phyloP scores from a whole-genome alignment of 1,284 basidiomycete genomes.

The Schizophyllum amplum region DNA sequence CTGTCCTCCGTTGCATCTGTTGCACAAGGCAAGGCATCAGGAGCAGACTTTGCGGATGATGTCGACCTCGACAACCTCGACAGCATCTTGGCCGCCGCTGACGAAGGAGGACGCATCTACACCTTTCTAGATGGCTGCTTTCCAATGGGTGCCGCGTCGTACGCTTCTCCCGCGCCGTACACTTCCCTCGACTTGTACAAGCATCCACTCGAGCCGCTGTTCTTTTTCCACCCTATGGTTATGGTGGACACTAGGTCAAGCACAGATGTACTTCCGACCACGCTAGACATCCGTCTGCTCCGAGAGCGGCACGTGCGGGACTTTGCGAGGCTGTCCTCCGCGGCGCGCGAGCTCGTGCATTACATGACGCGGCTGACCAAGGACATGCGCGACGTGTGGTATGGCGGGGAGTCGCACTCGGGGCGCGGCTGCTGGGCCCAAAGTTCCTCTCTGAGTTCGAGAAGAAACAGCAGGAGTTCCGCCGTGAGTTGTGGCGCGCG shows the following conservation, averaged over 20 bases:
- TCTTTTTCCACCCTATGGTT: constrained; percentile 38
- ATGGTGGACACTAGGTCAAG: constrained; percentile 16
- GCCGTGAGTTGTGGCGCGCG: constrained; percentile 37
- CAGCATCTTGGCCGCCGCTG: constrained; percentile 55
- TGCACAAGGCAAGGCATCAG: constrained; percentile 24
- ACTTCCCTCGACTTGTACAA: constrained; percentile 41
- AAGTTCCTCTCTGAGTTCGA: constrained; percentile 47
- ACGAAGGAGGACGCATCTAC: constrained; percentile 48
- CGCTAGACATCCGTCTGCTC: constrained; percentile 51
- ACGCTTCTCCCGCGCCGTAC: constrained; percentile 26
- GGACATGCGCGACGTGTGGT: constrained; percentile 66
- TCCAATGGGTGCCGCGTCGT: constrained; percentile 55
- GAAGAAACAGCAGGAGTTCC: constrained; percentile 52
- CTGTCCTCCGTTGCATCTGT: constrained; percentile 48
- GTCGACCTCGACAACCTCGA: constrained; percentile 47
- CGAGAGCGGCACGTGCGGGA: constrained; percentile 48
- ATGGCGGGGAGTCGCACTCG: constrained; percentile 52
- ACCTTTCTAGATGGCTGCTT: constrained; percentile 76
- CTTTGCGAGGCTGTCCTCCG: constrained; percentile 60
- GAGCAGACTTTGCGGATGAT: constrained; percentile 37
- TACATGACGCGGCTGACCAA: constrained; percentile 60
- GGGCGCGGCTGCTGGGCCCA: constrained; percentile 67
- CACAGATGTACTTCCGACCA: constrained; percentile 37
- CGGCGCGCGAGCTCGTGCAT: constrained; percentile 62
- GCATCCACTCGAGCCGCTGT: constrained; percentile 32